phyloP scores from a whole-genome alignment of 345 rosid genomes.

The Stellera chamaejasme region DNA sequence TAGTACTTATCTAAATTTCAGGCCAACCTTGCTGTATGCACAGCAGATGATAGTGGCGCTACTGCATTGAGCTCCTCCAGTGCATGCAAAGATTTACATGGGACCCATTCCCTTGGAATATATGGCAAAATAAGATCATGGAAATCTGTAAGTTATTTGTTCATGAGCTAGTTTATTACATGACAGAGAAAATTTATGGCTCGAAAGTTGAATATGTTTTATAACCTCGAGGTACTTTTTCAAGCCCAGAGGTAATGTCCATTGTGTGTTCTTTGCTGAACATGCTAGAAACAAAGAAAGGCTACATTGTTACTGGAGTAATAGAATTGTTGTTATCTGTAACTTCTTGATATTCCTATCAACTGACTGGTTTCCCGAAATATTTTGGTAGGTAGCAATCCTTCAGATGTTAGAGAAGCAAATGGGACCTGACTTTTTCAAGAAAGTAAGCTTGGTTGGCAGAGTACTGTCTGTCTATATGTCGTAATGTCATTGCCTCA shows the following conservation, averaged over 20 bases:
- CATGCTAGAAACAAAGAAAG: no score
- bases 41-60: slow-evolving; percentile 86
- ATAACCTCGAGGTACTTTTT: no score
- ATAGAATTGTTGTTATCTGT: background rate
- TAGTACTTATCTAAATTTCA: slow-evolving; percentile 21
- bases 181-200: background rate
- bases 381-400: slow-evolving; percentile 55
- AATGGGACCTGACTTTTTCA: slow-evolving; percentile 96
- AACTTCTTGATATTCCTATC: slow-evolving; percentile 1
- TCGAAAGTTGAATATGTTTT: no score
- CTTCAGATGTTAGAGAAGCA: slow-evolving; percentile 99
- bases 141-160: slow-evolving; percentile 72
- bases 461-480: background rate
- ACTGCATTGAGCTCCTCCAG: slow-evolving; percentile 70
- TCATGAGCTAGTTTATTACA: background rate
- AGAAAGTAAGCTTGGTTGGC: slow-evolving; percentile 49
- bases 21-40: slow-evolving; percentile 96
- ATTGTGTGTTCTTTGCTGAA: no score
- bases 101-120: slow-evolving; percentile 79
- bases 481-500: background rate
- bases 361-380: slow-evolving; percentile 11
- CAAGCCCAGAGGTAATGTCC: no score
- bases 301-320: no score
- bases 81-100: slow-evolving; percentile 82
- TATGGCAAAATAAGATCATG: slow-evolving; percentile 89